Evolutionary conservation across 345 rosid genomes (phyloP).

Genomic region (Syzygium grande): DNA sequence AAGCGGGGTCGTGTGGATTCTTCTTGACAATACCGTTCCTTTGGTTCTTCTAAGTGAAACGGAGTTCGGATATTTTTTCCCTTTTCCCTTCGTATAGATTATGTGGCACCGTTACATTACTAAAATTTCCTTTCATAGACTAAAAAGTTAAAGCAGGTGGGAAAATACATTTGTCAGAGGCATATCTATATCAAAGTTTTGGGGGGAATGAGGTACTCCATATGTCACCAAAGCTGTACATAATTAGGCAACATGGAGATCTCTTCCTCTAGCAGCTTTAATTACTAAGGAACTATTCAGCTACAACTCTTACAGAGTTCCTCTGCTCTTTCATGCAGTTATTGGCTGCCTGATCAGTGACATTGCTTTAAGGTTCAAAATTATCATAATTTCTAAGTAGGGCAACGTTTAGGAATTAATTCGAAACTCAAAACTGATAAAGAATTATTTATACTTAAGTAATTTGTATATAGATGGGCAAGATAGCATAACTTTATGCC

Average conservation of each 20-base stretch:
- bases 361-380: neutral
- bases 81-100: neutral
- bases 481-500: neutral
- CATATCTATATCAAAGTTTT: neutral
- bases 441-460: neutral
- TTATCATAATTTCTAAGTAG: neutral
- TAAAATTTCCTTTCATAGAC: neutral
- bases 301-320: neutral
- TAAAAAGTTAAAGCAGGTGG: neutral
- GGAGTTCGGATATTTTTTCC: neutral
- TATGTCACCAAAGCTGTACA: neutral
- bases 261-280: neutral
- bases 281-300: neutral
- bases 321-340: neutral
- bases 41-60: neutral
- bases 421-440: neutral
- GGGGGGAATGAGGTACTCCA: neutral
- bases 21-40: neutral
- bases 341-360: neutral
- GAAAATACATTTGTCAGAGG: neutral
- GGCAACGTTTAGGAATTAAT: neutral
- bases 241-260: neutral
- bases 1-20: neutral
- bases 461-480: neutral
- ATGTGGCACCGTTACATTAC: neutral